Evolutionary conservation across 768 basidiomycete species (phyloP), one percentile per base, ranked within the genome.

Genomic region (Macrocybe gigantea): DNA sequence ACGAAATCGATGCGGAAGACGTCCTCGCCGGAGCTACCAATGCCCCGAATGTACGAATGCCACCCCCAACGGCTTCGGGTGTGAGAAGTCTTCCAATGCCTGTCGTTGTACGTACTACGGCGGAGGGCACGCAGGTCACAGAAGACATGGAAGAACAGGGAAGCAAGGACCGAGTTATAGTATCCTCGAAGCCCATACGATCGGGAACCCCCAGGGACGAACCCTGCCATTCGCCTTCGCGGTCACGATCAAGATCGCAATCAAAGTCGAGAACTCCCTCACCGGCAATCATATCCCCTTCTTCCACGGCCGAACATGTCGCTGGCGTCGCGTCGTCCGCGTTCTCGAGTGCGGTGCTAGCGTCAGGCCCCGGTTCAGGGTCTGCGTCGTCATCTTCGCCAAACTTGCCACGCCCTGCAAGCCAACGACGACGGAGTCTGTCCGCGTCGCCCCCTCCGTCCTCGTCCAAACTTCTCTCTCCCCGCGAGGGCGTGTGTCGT

Each of bases 241-340:
- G 58, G 31, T 68, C 60, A 45, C 63, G 50, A 49, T 62, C 60
- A 30, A 62, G 56, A 34, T 70, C 65, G 37, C 57, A 65, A 35
- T 73, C 73, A 14, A 64, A 65, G 36, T 74, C 73, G 22, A 64
- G 75, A 37, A 77, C 76, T 9, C 75, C 75, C 12, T 75, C 74
- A 0, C 75, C 75, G 50, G 65, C 68, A 5, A 33, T 60, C 36
- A 51, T 62, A 1, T 52, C 51, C n/a, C 45, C 60, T 2, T 22
- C 22, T 22, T 22, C 22, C 22, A 22, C 22, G 22, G 22, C 4
- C 22, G 22, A 22, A 22, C 22, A 22, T 22, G 22, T 22, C 22
- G 22, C 22, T 22, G 22, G 22, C 22, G 22, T 22, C 22, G 22
- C 22, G 22, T 22, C 22, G 31, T 56, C 60, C 9, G 51, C 57